Base-by-base conservation (phyloP, 345 rosid species). In the Erucastrum elatum region DNA sequence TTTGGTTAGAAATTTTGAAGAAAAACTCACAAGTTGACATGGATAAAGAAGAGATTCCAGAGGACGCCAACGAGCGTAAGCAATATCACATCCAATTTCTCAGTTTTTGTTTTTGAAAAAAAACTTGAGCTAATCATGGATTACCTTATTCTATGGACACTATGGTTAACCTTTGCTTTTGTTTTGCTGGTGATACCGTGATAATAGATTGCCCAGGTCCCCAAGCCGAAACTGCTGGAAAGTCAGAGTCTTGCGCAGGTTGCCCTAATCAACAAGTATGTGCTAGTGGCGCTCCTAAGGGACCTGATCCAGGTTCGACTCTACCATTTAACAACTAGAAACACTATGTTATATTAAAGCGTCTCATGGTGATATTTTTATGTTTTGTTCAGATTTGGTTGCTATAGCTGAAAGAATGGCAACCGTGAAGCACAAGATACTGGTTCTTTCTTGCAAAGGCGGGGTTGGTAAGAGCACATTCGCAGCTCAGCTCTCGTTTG, bases 381-480 rank as follows among this genome's bases (percentile, higher is more conserved):
- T 51, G 8, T 26, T 8, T 84, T 79, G 35, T 76, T 85, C 87
- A 92, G 98, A 94, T 77, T 86, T 94, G 91, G 97, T 92, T 69
- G 86, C 89, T 46, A 94, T 94, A 66, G 90, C 90, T 0, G 98
- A 94, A 84, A 82, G 97, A 65, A 94, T 92, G 98, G 89, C 91
- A 51, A 89, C 97, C 2, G 94, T 92, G 30, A 92, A 90, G 88
- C 97, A 90, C 79, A 94, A 90, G 89, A 90, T 94, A 63, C 75
- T 94, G 78, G 84, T 94, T 75, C 84, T 90, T 62, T 94, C 98
- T 26, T 93, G 98, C 10, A 94, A 92, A 81, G 98, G 98, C 7
- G 97, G 98, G 56, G 97, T 92, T 80, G 97, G 98, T 69, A 94
- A 94, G 84, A 94, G 98, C 81, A 94, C 98, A 53, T 88, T 94